Base-by-base conservation (phyloP, 2,329 filamentous ascomycete species). In the Claviceps sp. region DNA sequence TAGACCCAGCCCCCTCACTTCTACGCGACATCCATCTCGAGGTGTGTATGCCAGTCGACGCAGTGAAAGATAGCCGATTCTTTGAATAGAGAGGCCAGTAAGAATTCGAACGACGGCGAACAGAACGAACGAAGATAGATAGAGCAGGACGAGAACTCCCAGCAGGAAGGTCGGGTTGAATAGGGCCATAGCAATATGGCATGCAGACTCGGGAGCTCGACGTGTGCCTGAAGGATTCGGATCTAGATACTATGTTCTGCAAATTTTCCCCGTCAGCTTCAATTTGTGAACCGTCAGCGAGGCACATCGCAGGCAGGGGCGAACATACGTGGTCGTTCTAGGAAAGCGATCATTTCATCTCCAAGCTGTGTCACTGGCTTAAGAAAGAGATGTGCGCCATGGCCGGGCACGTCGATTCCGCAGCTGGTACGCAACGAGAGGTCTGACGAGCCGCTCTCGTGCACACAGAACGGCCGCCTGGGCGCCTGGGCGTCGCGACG, bases 71-170 rank as follows among this genome's bases (percentile, higher is more conserved):
- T 94, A 95, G 56, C 93, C 93, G 60, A 98, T 80, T 59, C 93
- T 83, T 70, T 98, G 94, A 58, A 98, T 95, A 5, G 93, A 98
- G 53, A 98, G 76, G 55, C 93, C 93, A 38, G 91, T 97, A 55
- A 91, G 75, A 60, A 97, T 90, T 59, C 93, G 89, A 57, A 98
- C 72, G 60, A 97, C 79, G 62, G 93, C 93, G 67, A 98, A 95
- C 54, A 96, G 68, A 55, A 98, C 84, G 65, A 98, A 98, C 56
- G 91, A 89, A 56, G 82, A 85, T 45, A 98, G 79, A 72, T 97
- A 98, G 56, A 88, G 73, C 57, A 97, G 78, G 61, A 97, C 82
- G 65, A 90, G 62, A 60, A 95, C 75, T 66, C 91, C 91, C 62
- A 95, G 81, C 58, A 96, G 72, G 66, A 95, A 95, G 59, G 91